Evolutionary conservation across 2,329 filamentous ascomycete species (phyloP).

Genomic region (Sporothrix curviconia): DNA sequence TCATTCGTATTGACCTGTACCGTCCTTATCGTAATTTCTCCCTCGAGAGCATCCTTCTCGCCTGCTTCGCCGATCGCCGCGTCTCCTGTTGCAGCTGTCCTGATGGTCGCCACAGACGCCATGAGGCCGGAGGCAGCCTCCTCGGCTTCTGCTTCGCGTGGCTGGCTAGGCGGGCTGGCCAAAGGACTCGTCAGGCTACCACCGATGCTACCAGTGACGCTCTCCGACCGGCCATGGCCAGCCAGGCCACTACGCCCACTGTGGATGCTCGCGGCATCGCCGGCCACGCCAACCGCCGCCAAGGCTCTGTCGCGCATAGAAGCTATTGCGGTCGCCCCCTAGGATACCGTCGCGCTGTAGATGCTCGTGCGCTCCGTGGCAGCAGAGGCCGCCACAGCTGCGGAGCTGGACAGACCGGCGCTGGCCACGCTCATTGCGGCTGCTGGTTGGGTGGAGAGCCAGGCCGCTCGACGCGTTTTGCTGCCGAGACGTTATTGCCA

Average conservation of each 20-base stretch:
- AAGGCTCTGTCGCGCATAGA: conserved; percentile 50
- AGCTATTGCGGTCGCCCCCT: conserved; percentile 71
- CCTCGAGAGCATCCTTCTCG: not conserved
- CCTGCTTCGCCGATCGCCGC: not conserved
- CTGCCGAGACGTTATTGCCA: too few species aligned
- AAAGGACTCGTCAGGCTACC: conserved; percentile 53
- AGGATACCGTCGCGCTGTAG: conserved; percentile 67
- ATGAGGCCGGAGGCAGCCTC: not conserved
- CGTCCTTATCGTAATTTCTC: not conserved
- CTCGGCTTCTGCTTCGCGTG: conserved; percentile 21
- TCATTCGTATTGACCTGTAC: not conserved
- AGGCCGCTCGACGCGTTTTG: conserved; percentile 35
- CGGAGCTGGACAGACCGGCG: conserved; percentile 9
- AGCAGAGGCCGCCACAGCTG: conserved; percentile 32
- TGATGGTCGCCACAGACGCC: not conserved
- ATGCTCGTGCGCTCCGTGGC: conserved; percentile 65
- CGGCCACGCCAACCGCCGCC: conserved; percentile 35
- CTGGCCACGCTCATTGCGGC: conserved; percentile 23
- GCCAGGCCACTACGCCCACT: conserved; percentile 74
- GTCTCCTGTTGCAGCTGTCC: not conserved
- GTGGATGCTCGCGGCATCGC: conserved; percentile 65
- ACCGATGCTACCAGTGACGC: conserved; percentile 69
- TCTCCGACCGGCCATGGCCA: conserved; percentile 75
- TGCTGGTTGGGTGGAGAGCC: conserved; percentile 43
- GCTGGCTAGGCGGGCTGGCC: conserved; percentile 49